Evolutionary conservation across 202 grass and related monocot species (phyloP).

Genomic region (Elaeis oleifera): DNA sequence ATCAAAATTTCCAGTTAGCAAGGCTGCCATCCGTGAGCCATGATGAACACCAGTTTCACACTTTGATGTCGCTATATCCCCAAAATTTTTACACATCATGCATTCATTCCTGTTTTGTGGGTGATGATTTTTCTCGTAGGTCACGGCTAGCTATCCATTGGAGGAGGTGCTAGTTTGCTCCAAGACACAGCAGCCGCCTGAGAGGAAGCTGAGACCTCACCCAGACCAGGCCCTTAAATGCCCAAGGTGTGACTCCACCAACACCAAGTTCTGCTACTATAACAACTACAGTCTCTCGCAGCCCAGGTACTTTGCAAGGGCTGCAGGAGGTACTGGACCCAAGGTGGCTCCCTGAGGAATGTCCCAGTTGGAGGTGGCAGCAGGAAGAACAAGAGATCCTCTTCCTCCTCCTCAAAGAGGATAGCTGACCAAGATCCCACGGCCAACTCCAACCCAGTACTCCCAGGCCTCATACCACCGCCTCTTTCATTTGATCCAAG

Average conservation of each 20-base stretch:
- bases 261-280: conserved; percentile 12
- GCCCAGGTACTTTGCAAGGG: conserved; percentile 5
- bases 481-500: neutral
- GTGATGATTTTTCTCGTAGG: neutral
- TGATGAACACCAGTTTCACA: too few species aligned
- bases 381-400: conserved; percentile 5
- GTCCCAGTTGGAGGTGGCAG: conserved; percentile 5
- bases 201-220: neutral
- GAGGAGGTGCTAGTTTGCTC: neutral
- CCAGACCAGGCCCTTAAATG: conserved; percentile 5
- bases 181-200: neutral
- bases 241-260: neutral
- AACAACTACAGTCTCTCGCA: conserved; percentile 14
- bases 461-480: neutral
- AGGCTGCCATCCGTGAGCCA: too few species aligned
- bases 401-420: neutral
- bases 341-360: conserved; percentile 5
- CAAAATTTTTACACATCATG: neutral
- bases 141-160: neutral
- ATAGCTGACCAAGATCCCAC: neutral
- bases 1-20: too few species aligned
- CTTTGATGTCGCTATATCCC: neutral
- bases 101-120: neutral
- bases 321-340: conserved; percentile 11
- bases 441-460: neutral